Evolutionary conservation across 371 early-diverging fungal species (phyloP).

Genomic region (Encephalitozoon romaleae): DNA sequence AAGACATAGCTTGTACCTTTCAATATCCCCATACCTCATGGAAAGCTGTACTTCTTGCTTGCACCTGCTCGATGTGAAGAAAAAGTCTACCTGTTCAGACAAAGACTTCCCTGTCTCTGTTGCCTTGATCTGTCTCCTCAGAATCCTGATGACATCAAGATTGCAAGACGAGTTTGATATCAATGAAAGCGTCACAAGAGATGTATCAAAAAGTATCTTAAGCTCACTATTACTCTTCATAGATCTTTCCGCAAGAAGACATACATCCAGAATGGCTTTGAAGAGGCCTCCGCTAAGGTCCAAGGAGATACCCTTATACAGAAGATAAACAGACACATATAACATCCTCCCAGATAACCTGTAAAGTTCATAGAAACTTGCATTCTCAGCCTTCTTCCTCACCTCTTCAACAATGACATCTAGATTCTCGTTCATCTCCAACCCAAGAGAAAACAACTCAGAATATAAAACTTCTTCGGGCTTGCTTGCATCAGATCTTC

Average conservation of each 20-base stretch:
- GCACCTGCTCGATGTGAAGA: neutral
- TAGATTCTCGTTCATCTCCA: neutral
- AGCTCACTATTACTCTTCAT: neutral
- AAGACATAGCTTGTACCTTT: conserved; percentile 39
- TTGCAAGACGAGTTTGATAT: conserved; percentile 15
- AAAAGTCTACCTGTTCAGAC: neutral
- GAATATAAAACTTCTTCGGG: conserved; percentile 49
- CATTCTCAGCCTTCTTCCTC: neutral
- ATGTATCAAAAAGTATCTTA: conserved; percentile 29
- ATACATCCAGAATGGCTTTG: neutral
- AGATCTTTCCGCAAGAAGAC: neutral
- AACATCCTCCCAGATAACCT: conserved; percentile 30
- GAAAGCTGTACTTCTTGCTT: neutral
- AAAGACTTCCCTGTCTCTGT: neutral
- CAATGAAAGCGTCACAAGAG: conserved; percentile 31
- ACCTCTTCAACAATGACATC: neutral
- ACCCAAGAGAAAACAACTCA: conserved; percentile 6
- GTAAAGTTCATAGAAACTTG: conserved; percentile 9
- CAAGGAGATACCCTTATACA: neutral
- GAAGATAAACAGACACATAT: conserved; percentile 20
- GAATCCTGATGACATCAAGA: conserved; percentile 31
- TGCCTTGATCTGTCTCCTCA: conserved; percentile 30
- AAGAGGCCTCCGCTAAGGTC: neutral
- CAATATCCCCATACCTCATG: conserved; percentile 28
- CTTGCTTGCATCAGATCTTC: neutral